Conservation (phyloP, 2,329 filamentous ascomycete genomes). For the Ceratocystis eucalypticola region DNA sequence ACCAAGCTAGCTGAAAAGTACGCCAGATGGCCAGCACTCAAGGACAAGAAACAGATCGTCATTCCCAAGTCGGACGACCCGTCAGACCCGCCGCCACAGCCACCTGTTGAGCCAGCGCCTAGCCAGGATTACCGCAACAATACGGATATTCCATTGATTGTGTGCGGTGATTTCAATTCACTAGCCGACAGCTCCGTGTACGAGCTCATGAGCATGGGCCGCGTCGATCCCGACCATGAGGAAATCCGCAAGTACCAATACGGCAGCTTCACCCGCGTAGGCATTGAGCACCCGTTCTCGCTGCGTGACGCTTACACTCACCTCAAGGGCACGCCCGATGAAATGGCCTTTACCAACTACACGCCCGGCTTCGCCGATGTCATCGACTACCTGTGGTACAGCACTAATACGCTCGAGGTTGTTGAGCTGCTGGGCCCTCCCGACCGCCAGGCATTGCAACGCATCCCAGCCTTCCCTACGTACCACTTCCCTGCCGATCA, state of each 20-base stretch:
- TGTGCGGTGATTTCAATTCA: slow-evolving; percentile 96
- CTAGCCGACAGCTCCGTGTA: slow-evolving; percentile 77
- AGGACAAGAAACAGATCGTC: slow-evolving; percentile 57
- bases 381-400: slow-evolving; percentile 97
- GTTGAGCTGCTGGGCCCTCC: slow-evolving; percentile 74
- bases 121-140: slow-evolving; percentile 78
- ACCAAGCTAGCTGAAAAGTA: slow-evolving; percentile 78
- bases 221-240: slow-evolving; percentile 60
- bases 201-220: slow-evolving; percentile 72
- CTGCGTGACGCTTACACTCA: slow-evolving; percentile 79
- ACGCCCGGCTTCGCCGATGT: slow-evolving; percentile 84
- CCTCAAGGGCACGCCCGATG: slow-evolving; percentile 67
- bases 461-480: slow-evolving; percentile 82
- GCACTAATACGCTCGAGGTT: slow-evolving; percentile 75
- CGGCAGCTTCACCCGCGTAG: slow-evolving; percentile 81
- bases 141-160: slow-evolving; percentile 75
- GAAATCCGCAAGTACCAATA: slow-evolving; percentile 75
- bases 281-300: slow-evolving; percentile 89
- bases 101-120: slow-evolving; percentile 54
- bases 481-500: slow-evolving; percentile 93
- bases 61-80: slow-evolving; percentile 30
- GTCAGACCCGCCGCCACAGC: slow-evolving; percentile 34
- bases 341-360: slow-evolving; percentile 91
- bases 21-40: slow-evolving; percentile 62
- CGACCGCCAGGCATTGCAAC: slow-evolving; percentile 69